Base-by-base conservation (phyloP, 768 basidiomycete genomes). In the Kwoniella europaea region DNA sequence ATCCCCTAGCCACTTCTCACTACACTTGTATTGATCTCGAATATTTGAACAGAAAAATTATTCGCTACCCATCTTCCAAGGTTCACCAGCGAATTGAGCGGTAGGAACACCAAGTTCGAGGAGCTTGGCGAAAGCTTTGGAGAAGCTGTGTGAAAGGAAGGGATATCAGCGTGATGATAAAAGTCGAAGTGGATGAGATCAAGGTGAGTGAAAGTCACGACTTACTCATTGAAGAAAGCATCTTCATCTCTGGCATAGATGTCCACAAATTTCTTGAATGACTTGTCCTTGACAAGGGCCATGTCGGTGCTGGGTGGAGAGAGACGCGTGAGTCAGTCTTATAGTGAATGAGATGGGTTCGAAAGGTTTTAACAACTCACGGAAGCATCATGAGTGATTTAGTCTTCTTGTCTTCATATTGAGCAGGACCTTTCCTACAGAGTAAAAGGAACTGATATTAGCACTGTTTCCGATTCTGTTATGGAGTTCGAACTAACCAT, bases 31-130 rank as follows among this genome's bases (percentile, higher is more conserved):
- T 35, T 35, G 1, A 35, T 35, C 4, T 35, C 35, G 6, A 35
- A 35, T 7, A 7, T 35, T 0, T 35, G 35, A 7, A 7, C 35
- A 35, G 35, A 35, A 35, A 6, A 35, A 35, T 63, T 71, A 72
- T 24, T 65, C 16, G 35, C 46, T 54, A 13, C 89, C 88, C 88
- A 97, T 82, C 73, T 84, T 83, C 93, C 93, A 96, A 15, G 90
- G 89, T 77, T 94, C 91, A 24, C 88, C 79, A 41, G 81, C 88
- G 79, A 90, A 93, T 84, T 98, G 96, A 68, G 88, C 81, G 15
- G 86, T 84, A 55, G 96, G 96, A 10, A 98, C 93, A 75, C 96
- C 96, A 64, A 98, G 91, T 86, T 98, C 96, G 74, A 98, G 89
- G 58, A 98, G 88, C 73, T 88, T 90, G 54, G 88, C 79, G 68